A percentile compares a stretch with the other conserved stretches of the same genome.
These are phyloP conservation scores for Colletotrichum tropicicola DNA, from an alignment of 2,329 filamentous ascomycete species.

Conservation along the genomic window DNA sequence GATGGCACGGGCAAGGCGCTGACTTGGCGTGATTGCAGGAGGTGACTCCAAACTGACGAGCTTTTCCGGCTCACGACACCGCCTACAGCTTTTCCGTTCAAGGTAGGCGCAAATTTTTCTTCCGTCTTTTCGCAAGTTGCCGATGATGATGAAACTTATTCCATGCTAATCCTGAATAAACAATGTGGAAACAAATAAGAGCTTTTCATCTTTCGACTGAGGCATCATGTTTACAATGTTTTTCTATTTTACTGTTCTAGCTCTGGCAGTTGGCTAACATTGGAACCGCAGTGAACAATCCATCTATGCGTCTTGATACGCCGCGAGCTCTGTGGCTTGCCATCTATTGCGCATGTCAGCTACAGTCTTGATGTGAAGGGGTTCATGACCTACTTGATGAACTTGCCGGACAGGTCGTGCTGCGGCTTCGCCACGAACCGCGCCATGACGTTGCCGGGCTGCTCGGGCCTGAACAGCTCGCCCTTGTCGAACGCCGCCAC, in stretches of 20 bases:
- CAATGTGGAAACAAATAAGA: slow-evolving; percentile 74
- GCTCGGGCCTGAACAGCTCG: slow-evolving; percentile 79
- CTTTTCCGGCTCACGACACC: not conserved
- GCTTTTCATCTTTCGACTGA: slow-evolving; percentile 92
- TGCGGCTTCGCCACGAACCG: slow-evolving; percentile 74
- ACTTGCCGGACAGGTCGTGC: slow-evolving; percentile 77
- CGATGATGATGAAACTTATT: slow-evolving; percentile 76
- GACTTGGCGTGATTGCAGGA: not conserved
- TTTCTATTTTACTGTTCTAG: slow-evolving; percentile 34
- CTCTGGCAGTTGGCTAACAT: slow-evolving; percentile 33
- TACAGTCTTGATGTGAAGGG: not conserved
- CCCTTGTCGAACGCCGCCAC: slow-evolving; percentile 74
- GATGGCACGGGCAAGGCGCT: not conserved
- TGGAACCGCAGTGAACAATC: slow-evolving; percentile 22
- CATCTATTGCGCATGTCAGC: slow-evolving; percentile 52
- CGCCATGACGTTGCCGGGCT: slow-evolving; percentile 88
- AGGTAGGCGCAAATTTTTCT: slow-evolving; percentile 38
- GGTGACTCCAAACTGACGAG: not conserved
- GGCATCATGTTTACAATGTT: slow-evolving; percentile 39
- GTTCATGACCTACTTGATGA: slow-evolving; percentile 68
- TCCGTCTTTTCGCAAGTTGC: slow-evolving; percentile 34
- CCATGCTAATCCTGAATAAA: slow-evolving; percentile 80
- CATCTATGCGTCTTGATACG: slow-evolving; percentile 53
- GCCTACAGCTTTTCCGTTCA: not conserved
- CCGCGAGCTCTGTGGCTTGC: slow-evolving; percentile 60